A percentile compares a stretch with the other conserved stretches of the same genome.
phyloP scores from a whole-genome alignment of 306 rosid species.

The Medicago lupulina region DNA sequence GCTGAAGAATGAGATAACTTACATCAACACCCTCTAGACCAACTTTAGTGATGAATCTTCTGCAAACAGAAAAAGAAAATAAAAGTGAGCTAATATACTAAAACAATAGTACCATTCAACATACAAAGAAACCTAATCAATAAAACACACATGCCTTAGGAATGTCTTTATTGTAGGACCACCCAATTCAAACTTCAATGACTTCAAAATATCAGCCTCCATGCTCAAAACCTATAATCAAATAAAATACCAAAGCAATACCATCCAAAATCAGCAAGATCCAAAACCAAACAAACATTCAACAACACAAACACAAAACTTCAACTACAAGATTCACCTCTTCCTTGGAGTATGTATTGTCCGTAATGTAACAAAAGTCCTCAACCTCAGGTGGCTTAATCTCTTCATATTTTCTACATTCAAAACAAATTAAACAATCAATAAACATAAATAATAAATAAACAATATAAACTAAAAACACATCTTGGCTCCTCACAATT shows the following conservation, averaged over 20 bases:
- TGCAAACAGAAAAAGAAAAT: conserved; percentile 42
- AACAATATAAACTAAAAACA: background rate
- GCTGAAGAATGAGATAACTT: conserved; percentile 29
- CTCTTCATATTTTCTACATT: conserved; percentile 81
- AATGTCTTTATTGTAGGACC: conserved; percentile 82
- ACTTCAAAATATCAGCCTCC: conserved; percentile 84
- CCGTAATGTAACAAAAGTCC: conserved; percentile 80
- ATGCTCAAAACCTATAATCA: conserved; percentile 66
- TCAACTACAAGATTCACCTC: conserved; percentile 52
- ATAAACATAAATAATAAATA: background rate
- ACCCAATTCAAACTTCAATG: conserved; percentile 82
- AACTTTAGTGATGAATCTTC: conserved; percentile 66
- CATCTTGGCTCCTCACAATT: too few species aligned
- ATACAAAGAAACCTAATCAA: background rate
- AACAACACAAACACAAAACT: background rate
- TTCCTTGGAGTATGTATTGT: conserved; percentile 72
- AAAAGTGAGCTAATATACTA: conserved; percentile 17
- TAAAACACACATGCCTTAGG: conserved; percentile 60
- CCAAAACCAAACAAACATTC: conserved; percentile 3
- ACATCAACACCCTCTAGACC: conserved; percentile 66
- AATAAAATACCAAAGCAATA: background rate
- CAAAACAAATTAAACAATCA: background rate
- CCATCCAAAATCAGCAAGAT: conserved; percentile 1
- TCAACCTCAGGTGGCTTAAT: conserved; percentile 83
- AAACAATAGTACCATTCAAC: background rate